phyloP scores from a whole-genome alignment of 441 rosid genomes.

The Pelargonium cotyledonis region DNA sequence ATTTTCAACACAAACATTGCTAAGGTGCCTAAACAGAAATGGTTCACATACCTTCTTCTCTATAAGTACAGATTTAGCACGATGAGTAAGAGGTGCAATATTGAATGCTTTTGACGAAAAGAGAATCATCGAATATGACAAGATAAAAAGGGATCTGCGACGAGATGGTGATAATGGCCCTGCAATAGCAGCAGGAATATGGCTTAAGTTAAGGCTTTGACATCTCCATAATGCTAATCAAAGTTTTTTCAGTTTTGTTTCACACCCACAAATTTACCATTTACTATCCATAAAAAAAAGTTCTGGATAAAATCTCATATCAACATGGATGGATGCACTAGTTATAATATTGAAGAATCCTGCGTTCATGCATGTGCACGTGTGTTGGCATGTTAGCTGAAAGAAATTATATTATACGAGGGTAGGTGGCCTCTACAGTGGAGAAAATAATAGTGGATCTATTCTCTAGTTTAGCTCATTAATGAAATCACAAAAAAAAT shows the following conservation, averaged over 20 bases:
- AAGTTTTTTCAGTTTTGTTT: not conserved
- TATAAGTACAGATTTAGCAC: constrained; percentile 44
- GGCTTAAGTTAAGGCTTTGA: constrained; percentile 12
- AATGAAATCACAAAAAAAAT: too few relatives aligned
- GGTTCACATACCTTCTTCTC: constrained; percentile 49
- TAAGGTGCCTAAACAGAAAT: constrained; percentile 10
- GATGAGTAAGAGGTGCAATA: constrained; percentile 47
- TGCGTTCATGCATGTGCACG: not conserved
- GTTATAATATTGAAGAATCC: not conserved
- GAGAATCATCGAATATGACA: constrained; percentile 80
- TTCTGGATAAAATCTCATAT: not conserved
- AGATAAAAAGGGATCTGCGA: constrained; percentile 71
- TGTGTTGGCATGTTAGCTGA: not conserved
- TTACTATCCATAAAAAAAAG: not conserved
- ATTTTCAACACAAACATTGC: constrained; percentile 12
- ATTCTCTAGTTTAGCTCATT: not conserved
- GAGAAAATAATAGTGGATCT: not conserved
- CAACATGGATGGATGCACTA: not conserved
- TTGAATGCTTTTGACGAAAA: constrained; percentile 72
- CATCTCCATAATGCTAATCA: not conserved
- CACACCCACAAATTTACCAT: not conserved
- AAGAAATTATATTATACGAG: not conserved
- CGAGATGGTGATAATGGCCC: constrained; percentile 69
- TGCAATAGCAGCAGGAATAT: constrained; percentile 29
- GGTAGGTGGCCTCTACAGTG: not conserved